Base-by-base conservation (phyloP, 805 yeast species). In the Pichia gijzeniarum region DNA sequence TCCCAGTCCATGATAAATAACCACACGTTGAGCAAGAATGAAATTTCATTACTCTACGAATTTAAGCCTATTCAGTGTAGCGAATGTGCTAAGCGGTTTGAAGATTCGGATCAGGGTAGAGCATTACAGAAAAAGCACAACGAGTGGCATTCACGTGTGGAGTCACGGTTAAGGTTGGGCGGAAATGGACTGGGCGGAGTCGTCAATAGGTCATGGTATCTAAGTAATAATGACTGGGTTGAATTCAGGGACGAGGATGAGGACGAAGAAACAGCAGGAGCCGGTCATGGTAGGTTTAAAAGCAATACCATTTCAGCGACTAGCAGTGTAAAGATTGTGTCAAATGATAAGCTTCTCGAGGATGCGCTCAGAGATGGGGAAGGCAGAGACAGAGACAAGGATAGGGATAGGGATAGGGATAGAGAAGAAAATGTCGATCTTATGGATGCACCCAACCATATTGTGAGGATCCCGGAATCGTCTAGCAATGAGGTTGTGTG, bases 71-170 rank as follows among this genome's bases (percentile, higher is more conserved):
- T 84, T 50, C 91, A 88, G 63, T 93, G 99, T 68, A 77, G 85
- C 14, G 80, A 82, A 17, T 93, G 99, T 67, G 95, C 97, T 20
- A 86, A 86, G 61, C 68, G 99, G 51, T 93, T 88, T 60, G 71
- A 77, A 3, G 74, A 75, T 43, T 76, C 80, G 31, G 67, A 64
- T 2, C 75, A 71, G 40, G 95, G 88, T 14, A 66, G 64, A 33
- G 63, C 64, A 5, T 64, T 66, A 40, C 75, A 76, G 48, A 76
- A 81, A 42, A 71, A 77, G 16, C 99, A 93, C 64, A 68, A 88
- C 53, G 99, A 91, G 63, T 91, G 97, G 97, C 98, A 91, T 69
- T 89, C 88, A 69, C 76, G 98, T 55, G 84, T 87, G 37, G 91
- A 88, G 63, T 87, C 86, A 60, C 81, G 84, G 56, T 69, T 85